These are phyloP conservation scores for Serpula lacrymans DNA, from an alignment of 768 basidiomycete genomes.

Conservation along the genomic window DNA sequence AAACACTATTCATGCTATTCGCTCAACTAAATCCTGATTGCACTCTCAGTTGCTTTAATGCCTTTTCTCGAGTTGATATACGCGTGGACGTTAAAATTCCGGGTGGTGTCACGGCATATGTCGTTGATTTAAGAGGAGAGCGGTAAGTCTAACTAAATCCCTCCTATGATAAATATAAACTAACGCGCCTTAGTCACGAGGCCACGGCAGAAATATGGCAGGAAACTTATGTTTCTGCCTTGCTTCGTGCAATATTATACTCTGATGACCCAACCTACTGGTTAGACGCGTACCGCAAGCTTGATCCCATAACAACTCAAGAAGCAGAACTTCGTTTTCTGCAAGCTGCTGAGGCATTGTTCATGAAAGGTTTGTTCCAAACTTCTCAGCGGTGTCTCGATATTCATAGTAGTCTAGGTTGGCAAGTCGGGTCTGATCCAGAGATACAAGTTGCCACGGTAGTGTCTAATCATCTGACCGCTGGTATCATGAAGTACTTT, in stretches of 20 bases:
- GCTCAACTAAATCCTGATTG: background rate
- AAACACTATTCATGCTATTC: background rate
- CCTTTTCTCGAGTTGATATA: slow-evolving; percentile 94
- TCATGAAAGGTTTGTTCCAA: slow-evolving; percentile 75
- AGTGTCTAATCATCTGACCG: slow-evolving; percentile 94
- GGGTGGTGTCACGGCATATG: slow-evolving; percentile 92
- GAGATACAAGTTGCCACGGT: slow-evolving; percentile 98
- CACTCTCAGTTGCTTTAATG: slow-evolving; percentile 90
- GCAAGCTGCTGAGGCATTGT: slow-evolving; percentile 84
- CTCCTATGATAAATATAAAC: background rate
- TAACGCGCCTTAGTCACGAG: slow-evolving; percentile 60
- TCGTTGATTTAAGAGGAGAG: slow-evolving; percentile 91
- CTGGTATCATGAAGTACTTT: slow-evolving; percentile 95
- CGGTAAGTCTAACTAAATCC: slow-evolving; percentile 50
- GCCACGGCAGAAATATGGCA: slow-evolving; percentile 94
- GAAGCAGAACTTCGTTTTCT: slow-evolving; percentile 91
- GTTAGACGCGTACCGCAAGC: slow-evolving; percentile 90
- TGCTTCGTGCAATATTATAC: slow-evolving; percentile 89
- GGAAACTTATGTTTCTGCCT: slow-evolving; percentile 93
- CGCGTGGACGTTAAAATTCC: slow-evolving; percentile 98
- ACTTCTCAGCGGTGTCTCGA: background rate
- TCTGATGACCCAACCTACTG: slow-evolving; percentile 92
- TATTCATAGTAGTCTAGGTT: slow-evolving; percentile 50
- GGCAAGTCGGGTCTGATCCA: slow-evolving; percentile 98
- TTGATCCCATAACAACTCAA: slow-evolving; percentile 88